A percentile compares a stretch with the other conserved stretches of the same genome.
Conservation (phyloP, 805 yeast genomes). For the Starmerella stigmatis region DNA sequence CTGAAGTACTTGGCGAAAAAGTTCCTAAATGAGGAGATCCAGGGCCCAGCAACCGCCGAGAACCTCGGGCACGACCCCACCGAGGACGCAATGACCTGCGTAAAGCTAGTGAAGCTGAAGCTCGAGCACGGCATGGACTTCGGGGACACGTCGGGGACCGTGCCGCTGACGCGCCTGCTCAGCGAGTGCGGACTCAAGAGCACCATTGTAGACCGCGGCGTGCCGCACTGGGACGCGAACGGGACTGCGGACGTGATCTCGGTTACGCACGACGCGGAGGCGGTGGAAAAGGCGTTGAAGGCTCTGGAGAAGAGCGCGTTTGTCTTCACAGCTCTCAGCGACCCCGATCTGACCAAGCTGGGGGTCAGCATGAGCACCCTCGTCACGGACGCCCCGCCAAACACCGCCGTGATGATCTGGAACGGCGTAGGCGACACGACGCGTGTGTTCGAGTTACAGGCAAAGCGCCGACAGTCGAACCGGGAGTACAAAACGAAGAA, state of each 20-base stretch:
- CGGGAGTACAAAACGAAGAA: constrained; percentile 36
- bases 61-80: constrained; percentile 66
- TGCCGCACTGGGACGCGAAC: constrained; percentile 29
- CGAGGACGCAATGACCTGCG: constrained; percentile 74
- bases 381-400: constrained; percentile 44
- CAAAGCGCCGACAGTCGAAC: constrained; percentile 36
- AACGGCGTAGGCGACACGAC: constrained; percentile 55
- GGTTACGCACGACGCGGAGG: constrained; percentile 16
- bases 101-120: constrained; percentile 64
- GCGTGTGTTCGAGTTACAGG: constrained; percentile 37
- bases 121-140: constrained; percentile 52
- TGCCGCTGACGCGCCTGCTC: constrained; percentile 8
- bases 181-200: constrained; percentile 19
- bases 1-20: constrained; percentile 56
- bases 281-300: constrained; percentile 5
- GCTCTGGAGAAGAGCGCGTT: neutral
- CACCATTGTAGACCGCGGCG: constrained; percentile 32
- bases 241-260: constrained; percentile 27
- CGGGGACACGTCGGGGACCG: constrained; percentile 39
- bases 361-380: constrained; percentile 40
- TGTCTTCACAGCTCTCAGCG: constrained; percentile 10
- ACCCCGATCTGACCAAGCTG: constrained; percentile 23
- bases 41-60: constrained; percentile 38
- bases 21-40: constrained; percentile 51
- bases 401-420: constrained; percentile 50